Evolutionary conservation across 1,284 basidiomycete species (phyloP).

Genomic region (Cryptococcus jaspeensis): DNA sequence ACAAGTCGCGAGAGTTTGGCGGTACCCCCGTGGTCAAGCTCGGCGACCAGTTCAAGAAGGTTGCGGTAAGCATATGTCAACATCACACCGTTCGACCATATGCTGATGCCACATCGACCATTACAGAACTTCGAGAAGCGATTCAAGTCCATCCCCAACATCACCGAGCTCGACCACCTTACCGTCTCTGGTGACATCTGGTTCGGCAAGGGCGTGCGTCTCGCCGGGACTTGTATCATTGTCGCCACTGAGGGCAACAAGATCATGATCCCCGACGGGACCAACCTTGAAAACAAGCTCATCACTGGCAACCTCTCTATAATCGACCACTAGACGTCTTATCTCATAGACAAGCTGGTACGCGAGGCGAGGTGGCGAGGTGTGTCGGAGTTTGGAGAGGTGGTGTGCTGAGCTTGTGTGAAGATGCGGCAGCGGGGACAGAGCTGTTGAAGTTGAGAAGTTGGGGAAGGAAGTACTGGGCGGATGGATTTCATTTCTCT

Average conservation of each 20-base stretch:
- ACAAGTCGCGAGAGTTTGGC: slow-evolving; percentile 82
- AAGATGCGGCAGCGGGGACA: neutral
- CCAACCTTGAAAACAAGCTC: slow-evolving; percentile 83
- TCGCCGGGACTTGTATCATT: slow-evolving; percentile 83
- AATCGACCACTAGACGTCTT: slow-evolving; percentile 54
- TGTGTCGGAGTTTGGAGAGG: neutral
- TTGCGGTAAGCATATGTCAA: slow-evolving; percentile 56
- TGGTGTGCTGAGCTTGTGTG: slow-evolving; percentile 12
- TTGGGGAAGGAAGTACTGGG: no score
- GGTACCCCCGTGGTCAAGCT: slow-evolving; percentile 97
- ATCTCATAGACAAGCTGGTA: neutral
- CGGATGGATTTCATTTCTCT: no score
- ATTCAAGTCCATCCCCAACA: slow-evolving; percentile 89
- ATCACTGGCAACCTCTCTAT: slow-evolving; percentile 60
- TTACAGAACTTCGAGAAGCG: slow-evolving; percentile 78
- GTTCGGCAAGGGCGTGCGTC: slow-evolving; percentile 89
- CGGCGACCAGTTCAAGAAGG: slow-evolving; percentile 75
- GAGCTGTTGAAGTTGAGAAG: no score
- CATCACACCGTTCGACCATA: no score
- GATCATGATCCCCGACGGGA: slow-evolving; percentile 94
- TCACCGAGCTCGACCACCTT: slow-evolving; percentile 91
- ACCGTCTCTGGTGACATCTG: slow-evolving; percentile 95
- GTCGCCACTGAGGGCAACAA: slow-evolving; percentile 91
- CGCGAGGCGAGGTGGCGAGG: neutral
- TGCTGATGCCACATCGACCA: neutral